Evolutionary conservation across 2,329 filamentous ascomycete species (phyloP), one percentile per base, ranked within the genome.

Genomic region (Albophoma yamanashiensis): DNA sequence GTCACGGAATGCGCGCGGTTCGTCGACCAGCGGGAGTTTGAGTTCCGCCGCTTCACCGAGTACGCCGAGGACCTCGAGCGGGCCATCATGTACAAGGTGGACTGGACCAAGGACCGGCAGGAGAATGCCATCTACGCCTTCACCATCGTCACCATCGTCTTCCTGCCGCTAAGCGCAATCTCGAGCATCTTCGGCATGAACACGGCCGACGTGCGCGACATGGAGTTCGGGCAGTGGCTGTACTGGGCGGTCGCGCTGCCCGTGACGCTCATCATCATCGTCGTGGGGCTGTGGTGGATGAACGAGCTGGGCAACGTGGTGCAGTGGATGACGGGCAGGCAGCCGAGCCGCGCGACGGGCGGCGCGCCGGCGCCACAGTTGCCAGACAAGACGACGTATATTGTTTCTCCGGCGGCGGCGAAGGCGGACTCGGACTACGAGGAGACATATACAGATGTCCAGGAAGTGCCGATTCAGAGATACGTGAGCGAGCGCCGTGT

Each of bases 141-240:
- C 60, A 80, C 79, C 5, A 72, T 81, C 56, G 76, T 79, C 12
- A 80, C 79, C 6, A 74, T 79, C 60, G 66, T 81, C 53, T 81
- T 81, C 63, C 66, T 81, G 15, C 78, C 79, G 0, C 70, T 81
- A 8, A 74, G 74, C 57, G 70, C 77, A 36, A 72, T 81, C 3
- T 75, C 78, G 14, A 77, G 75, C 65, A 75, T 81, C 60, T 79
- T 82, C 63, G 79, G 80, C 59, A 82, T 82, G 78, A 82, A 82
- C 66, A 79, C 78, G 4, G 70, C 68, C 56, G 80, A 82, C 64
- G 71, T 82, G 5, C 74, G 79, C 34, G 75, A 82, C 63, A 79
- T 80, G 74, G 70, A 76, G n/a, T 67, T 69, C 11, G 70, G 70
- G 4, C 78, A 82, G 67, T 79, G 78, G 75, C 65, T 76, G 3